Evolutionary conservation across 192 early-diverging fungal genomes (phyloP).

Genomic region (Mortierella alpina): DNA sequence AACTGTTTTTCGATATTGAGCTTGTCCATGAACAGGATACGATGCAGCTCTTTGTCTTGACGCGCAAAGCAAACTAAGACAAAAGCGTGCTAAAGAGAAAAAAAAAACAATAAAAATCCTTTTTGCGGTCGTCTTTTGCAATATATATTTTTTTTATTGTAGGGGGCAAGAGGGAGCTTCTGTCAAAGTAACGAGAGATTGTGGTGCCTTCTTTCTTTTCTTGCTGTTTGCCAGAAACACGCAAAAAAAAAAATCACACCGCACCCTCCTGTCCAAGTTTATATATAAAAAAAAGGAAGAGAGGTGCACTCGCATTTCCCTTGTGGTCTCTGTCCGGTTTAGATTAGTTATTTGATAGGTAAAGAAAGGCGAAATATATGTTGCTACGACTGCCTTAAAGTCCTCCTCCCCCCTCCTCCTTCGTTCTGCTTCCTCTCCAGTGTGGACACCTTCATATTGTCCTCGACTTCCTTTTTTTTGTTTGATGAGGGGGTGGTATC

Average conservation of each 20-base stretch:
- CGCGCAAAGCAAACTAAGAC: constrained; percentile 25
- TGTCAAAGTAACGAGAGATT: too few relatives aligned
- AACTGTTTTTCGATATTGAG: constrained; percentile 28
- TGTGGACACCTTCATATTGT: too few relatives aligned
- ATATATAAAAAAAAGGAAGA: too few relatives aligned
- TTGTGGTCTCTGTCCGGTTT: too few relatives aligned
- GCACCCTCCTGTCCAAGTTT: too few relatives aligned
- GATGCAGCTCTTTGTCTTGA: constrained; percentile 52
- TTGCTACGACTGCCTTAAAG: neutral
- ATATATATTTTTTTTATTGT: neutral
- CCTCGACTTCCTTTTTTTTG: neutral
- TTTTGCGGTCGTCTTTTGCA: neutral
- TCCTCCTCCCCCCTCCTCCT: neutral
- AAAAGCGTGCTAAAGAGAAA: neutral
- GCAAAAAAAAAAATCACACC: too few relatives aligned
- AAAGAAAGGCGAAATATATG: neutral
- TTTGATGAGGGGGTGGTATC: neutral
- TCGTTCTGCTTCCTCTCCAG: too few relatives aligned
- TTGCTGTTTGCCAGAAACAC: too few relatives aligned
- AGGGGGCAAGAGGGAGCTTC: too few relatives aligned
- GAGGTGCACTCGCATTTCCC: too few relatives aligned
- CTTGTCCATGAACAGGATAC: constrained; percentile 47
- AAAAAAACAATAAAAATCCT: neutral
- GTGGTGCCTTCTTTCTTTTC: too few relatives aligned
- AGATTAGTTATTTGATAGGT: too few relatives aligned